Percentiles rank a stretch among this genome's conserved stretches.
Conservation (phyloP, 140 eudicot species). For the Cichorium intybus region DNA sequence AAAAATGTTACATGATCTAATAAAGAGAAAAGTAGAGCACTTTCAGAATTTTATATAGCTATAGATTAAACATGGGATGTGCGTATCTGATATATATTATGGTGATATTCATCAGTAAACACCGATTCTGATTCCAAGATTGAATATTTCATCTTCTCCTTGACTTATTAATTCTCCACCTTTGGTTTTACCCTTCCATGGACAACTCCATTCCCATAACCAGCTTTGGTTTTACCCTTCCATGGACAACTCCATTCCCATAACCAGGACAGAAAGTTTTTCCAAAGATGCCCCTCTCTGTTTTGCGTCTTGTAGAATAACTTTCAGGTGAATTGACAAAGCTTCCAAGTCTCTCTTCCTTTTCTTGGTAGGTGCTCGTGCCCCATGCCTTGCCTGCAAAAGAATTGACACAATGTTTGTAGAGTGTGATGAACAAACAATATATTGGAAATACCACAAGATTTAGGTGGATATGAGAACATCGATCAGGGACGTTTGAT, state of each 20-base stretch:
- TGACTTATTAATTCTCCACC: conserved; percentile 79
- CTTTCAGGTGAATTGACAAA: conserved; percentile 43
- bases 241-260: conserved; percentile 87
- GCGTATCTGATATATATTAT: conserved; percentile 68
- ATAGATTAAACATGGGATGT: conserved; percentile 72
- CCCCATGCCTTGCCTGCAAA: conserved; percentile 92
- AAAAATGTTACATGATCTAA: background rate
- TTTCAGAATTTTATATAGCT: background rate
- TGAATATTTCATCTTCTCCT: conserved; percentile 84
- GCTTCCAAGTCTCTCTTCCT: conserved; percentile 62
- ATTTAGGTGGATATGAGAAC: conserved; percentile 86
- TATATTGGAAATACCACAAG: conserved; percentile 66
- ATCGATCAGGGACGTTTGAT: conserved; percentile 63
- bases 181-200: conserved; percentile 81
- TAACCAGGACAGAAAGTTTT: conserved; percentile 76
- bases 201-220: conserved; percentile 81
- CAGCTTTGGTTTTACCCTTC: conserved; percentile 87
- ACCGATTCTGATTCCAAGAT: conserved; percentile 73
- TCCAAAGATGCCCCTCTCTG: conserved; percentile 41
- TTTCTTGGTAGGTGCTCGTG: conserved; percentile 97
- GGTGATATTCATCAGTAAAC: conserved; percentile 75
- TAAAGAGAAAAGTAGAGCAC: conserved; percentile 12
- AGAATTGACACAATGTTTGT: too few species aligned
- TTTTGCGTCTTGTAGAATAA: conserved; percentile 57
- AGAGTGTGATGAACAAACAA: background rate